These are phyloP conservation scores for Colletotrichum theobromicola DNA, from an alignment of 2,329 filamentous ascomycete genomes.

Conservation along the genomic window DNA sequence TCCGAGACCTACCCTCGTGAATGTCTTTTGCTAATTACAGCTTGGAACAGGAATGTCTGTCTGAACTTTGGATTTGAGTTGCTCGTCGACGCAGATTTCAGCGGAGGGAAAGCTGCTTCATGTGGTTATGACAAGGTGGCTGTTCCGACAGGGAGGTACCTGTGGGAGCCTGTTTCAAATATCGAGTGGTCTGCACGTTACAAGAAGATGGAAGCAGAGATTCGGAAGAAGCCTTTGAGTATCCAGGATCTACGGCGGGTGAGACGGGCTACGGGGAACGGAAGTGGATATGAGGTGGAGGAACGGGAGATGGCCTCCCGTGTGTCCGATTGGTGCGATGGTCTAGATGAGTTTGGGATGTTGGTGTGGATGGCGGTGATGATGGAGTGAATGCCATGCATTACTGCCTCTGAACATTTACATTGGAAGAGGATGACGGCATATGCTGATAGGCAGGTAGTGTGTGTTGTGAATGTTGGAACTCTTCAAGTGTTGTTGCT, in stretches of 20 bases:
- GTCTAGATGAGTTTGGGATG: constrained; percentile 28
- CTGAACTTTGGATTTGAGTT: constrained; percentile 5
- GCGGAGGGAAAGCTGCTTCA: not conserved
- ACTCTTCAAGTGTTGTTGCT: too few species aligned
- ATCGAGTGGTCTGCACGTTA: constrained; percentile 8
- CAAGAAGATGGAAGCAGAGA: not conserved
- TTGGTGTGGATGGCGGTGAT: constrained; percentile 32
- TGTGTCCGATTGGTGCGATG: constrained; percentile 29
- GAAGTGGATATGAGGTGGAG: not conserved
- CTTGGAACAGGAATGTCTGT: not conserved
- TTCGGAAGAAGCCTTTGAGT: not conserved
- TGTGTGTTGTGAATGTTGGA: not conserved
- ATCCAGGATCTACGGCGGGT: not conserved
- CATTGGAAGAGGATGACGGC: not conserved
- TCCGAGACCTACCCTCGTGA: too few species aligned
- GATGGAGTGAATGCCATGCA: constrained; percentile 28
- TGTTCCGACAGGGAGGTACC: not conserved
- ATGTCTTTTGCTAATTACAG: not conserved
- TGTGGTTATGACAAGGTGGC: not conserved
- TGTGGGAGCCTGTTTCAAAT: constrained; percentile 1
- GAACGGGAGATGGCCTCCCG: constrained; percentile 8
- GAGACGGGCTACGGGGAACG: not conserved
- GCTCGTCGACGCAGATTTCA: not conserved
- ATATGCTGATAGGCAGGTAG: not conserved
- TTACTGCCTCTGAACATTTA: not conserved